phyloP scores from a whole-genome alignment of 1,139 yeast genomes.

The Kurtzmaniella natalensis region DNA sequence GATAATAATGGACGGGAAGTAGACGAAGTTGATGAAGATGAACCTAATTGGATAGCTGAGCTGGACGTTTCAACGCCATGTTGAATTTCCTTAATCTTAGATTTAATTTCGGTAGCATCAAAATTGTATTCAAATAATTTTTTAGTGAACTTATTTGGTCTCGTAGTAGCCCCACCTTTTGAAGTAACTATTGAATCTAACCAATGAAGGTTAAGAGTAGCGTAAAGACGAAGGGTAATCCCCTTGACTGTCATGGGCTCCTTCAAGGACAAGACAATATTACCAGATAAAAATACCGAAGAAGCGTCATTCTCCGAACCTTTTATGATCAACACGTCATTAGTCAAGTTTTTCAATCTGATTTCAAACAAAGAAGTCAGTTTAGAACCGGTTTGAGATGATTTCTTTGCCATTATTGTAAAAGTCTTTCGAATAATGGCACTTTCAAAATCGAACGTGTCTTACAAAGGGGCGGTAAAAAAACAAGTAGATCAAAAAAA shows the following conservation, averaged over 20 bases:
- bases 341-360: constrained; percentile 60
- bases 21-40: background rate
- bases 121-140: constrained; percentile 71
- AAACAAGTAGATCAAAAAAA: no score
- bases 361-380: constrained; percentile 55
- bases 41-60: background rate
- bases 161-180: constrained; percentile 36
- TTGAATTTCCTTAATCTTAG: constrained; percentile 3
- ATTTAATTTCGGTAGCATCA: constrained; percentile 58
- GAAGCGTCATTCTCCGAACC: constrained; percentile 78
- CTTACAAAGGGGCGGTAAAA: no score
- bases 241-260: constrained; percentile 73
- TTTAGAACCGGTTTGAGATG: constrained; percentile 12
- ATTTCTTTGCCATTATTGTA: constrained; percentile 19
- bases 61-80: background rate
- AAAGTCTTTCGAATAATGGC: no score
- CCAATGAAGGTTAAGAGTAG: constrained; percentile 60
- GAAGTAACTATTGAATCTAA: constrained; percentile 44
- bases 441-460: no score
- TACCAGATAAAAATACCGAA: constrained; percentile 71
- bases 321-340: constrained; percentile 76
- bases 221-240: constrained; percentile 58
- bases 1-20: constrained; percentile 9
- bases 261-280: constrained; percentile 66
- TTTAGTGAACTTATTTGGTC: constrained; percentile 58